Conservation (phyloP, 2,329 filamentous ascomycete species). For the Colletotrichum sp. region DNA sequence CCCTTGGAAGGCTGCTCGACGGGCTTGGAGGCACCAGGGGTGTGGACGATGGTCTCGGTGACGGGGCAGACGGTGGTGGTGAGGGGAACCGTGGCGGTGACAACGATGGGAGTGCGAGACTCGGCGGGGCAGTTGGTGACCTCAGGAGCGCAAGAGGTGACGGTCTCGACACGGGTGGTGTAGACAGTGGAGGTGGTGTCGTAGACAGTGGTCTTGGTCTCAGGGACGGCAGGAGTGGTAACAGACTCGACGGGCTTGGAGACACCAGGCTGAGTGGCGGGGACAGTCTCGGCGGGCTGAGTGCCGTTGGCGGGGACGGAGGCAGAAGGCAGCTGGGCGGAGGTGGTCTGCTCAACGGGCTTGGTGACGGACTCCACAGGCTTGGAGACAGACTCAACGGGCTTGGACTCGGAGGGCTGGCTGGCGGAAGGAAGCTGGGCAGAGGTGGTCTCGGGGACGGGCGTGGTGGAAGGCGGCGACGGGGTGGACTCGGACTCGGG, state of each 20-base stretch:
- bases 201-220: slow-evolving; percentile 36
- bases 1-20: slow-evolving; percentile 16
- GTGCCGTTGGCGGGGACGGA: background rate
- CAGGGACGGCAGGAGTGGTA: slow-evolving; percentile 22
- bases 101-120: slow-evolving; percentile 45
- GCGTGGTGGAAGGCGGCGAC: no score
- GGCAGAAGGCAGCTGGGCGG: slow-evolving; percentile 1
- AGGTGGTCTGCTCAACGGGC: slow-evolving; percentile 23
- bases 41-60: slow-evolving; percentile 56
- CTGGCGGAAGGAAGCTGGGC: background rate
- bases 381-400: background rate
- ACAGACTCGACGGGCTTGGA: background rate
- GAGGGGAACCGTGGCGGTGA: slow-evolving; percentile 60
- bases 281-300: slow-evolving; percentile 2
- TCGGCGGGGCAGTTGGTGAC: slow-evolving; percentile 57
- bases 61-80: slow-evolving; percentile 68
- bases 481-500: no score
- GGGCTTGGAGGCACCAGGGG: slow-evolving; percentile 27
- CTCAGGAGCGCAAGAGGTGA: slow-evolving; percentile 53
- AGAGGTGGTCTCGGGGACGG: slow-evolving; percentile 24
- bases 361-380: slow-evolving; percentile 12
- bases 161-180: slow-evolving; percentile 53
- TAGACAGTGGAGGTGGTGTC: slow-evolving; percentile 55
- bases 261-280: slow-evolving; percentile 11
- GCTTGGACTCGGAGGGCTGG: slow-evolving; percentile 4